Base-by-base conservation (phyloP, 441 rosid species). In the Croton setiger region DNA sequence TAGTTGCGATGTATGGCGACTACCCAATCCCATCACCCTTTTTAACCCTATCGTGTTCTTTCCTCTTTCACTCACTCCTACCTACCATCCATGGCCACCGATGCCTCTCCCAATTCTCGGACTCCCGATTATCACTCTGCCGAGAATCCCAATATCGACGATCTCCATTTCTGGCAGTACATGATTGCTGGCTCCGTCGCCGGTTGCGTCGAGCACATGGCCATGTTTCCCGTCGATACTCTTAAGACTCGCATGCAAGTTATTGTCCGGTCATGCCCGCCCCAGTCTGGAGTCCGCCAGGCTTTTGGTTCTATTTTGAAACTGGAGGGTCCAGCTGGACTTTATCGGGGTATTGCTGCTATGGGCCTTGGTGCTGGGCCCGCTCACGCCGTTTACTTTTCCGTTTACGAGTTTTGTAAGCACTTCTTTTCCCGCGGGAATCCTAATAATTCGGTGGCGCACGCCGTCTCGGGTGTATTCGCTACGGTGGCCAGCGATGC, bases 131-230 rank as follows among this genome's bases (percentile, higher is more conserved):
- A 83, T 15, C 78, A 82, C 58, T 76, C 49, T 71, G 79, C 83
- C 8, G 86, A 86, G 23, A 71, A 68, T 51, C 14, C 77, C 11
- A 71, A 58, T 10, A 47, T 78, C 63, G 91, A 91, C 52, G 97
- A 91, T n/a, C 92, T 91, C 18, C 78, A 75, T 31, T 91, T 91
- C 79, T 89, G 92, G 91, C 93, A 91, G 55, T 88, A 79, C 81
- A 91, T 91, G 96, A 63, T 89, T 14, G 87, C 93, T 4, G 93
- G 96, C 33, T 89, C 96, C 14, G 81, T 91, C 55, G 96, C 96
- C 18, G 97, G 96, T 20, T 85, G 87, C 54, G 75, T 86, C 35
- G 96, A 91, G 31, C 96, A 91, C 75, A 87, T 81, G 84, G 83
- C 85, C 36, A 87, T 87, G 92, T 87, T 85, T 64, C 90, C 90